These are phyloP conservation scores for Blastobotrys serpentis DNA, from an alignment of 1,139 yeast genomes.

Conservation along the genomic window DNA sequence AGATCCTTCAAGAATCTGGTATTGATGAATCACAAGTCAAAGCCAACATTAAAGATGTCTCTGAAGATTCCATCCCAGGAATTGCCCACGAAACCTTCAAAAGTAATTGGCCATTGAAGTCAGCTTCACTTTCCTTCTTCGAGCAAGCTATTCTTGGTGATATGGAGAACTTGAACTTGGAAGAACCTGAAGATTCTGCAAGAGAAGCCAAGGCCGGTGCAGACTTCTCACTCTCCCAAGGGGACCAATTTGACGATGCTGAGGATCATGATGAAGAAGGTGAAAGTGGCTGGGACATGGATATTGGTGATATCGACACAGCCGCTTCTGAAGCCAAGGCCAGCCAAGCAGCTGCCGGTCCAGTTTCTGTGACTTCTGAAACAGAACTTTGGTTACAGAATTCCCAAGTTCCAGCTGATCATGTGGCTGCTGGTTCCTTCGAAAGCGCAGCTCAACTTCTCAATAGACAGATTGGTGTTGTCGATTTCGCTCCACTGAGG, in stretches of 20 bases:
- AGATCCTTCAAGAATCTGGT: constrained; percentile 63
- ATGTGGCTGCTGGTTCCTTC: constrained; percentile 94
- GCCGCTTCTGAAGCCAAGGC: constrained; percentile 51
- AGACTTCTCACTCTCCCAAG: not conserved
- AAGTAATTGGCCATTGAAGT: constrained; percentile 79
- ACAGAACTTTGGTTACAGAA: constrained; percentile 81
- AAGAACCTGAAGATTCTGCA: constrained; percentile 41
- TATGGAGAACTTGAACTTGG: constrained; percentile 60
- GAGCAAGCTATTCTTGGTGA: constrained; percentile 83
- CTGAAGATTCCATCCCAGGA: constrained; percentile 44
- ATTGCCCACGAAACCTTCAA: constrained; percentile 49
- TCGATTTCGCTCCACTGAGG: constrained; percentile 83
- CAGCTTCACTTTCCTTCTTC: constrained; percentile 71
- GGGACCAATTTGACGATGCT: constrained; percentile 19
- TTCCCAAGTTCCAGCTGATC: constrained; percentile 87
- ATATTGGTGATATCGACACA: constrained; percentile 57
- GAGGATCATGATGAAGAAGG: constrained; percentile 37
- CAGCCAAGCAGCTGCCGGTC: constrained; percentile 46
- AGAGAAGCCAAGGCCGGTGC: constrained; percentile 20
- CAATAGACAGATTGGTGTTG: constrained; percentile 84
- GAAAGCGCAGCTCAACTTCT: constrained; percentile 93
- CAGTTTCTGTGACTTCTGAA: constrained; percentile 45
- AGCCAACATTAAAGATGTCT: constrained; percentile 46
- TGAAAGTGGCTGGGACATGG: constrained; percentile 39
- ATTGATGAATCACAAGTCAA: constrained; percentile 62